A percentile compares a stretch with the other conserved stretches of the same genome.
Evolutionary conservation across 768 basidiomycete genomes (phyloP).

Genomic region (Macrolepiota albuminosa): DNA sequence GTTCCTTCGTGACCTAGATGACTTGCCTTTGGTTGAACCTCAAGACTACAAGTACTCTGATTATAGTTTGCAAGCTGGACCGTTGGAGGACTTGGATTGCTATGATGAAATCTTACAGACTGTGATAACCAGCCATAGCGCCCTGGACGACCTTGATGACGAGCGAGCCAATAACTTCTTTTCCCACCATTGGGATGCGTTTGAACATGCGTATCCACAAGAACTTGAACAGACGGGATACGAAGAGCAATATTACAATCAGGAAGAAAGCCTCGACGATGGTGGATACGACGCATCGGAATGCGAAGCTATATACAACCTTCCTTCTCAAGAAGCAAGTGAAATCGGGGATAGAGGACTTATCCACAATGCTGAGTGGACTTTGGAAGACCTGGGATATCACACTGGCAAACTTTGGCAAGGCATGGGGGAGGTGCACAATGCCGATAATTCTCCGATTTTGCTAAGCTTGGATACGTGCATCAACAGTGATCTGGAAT

Average conservation of each 20-base stretch:
- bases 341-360: not conserved
- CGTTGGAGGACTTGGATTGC: not conserved
- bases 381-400: not conserved
- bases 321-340: not conserved
- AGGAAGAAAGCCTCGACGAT: not conserved
- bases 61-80: not conserved
- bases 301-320: not conserved
- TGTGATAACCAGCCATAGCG: not conserved
- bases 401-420: not conserved
- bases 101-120: not conserved
- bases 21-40: conserved; percentile 7
- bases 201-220: not conserved
- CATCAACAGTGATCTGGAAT: conserved; percentile 5
- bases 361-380: not conserved
- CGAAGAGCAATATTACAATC: not conserved
- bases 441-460: not conserved
- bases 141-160: not conserved
- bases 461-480: not conserved
- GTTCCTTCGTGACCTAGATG: not conserved
- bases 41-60: conserved; percentile 14
- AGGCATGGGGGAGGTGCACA: not conserved
- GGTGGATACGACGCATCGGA: not conserved
- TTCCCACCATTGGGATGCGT: conserved; percentile 1
- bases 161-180: not conserved
- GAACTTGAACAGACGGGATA: not conserved